These are phyloP conservation scores for Cercospora zeae-maydis DNA, from an alignment of 2,329 filamentous ascomycete species.

Conservation along the genomic window DNA sequence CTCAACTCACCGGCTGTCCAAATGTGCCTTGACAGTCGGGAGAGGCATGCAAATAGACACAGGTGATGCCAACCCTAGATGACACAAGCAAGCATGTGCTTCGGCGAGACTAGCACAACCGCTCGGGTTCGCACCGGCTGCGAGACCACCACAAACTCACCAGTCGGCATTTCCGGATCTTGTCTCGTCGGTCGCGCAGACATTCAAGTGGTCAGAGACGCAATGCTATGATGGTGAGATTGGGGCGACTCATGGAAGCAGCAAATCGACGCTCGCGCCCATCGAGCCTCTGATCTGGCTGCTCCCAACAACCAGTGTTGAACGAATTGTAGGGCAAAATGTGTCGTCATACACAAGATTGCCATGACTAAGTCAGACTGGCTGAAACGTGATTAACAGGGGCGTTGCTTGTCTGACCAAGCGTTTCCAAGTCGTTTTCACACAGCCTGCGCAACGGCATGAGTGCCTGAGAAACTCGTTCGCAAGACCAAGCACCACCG, in stretches of 20 bases:
- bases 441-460: background rate
- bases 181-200: background rate
- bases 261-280: background rate
- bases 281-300: background rate
- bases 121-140: background rate
- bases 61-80: background rate
- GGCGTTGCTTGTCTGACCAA: background rate
- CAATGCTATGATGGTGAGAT: background rate
- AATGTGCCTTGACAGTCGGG: background rate
- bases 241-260: background rate
- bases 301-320: background rate
- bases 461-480: background rate
- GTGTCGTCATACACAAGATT: background rate
- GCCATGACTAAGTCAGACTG: constrained; percentile 1
- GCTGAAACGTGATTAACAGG: constrained; percentile 4
- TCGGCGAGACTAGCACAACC: background rate
- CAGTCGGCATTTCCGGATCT: background rate
- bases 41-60: background rate
- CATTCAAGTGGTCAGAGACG: background rate
- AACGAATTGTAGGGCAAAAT: background rate
- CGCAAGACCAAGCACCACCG: background rate
- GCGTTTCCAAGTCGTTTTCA: background rate
- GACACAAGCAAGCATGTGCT: background rate
- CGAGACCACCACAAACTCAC: background rate
- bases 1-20: background rate